A percentile compares a stretch with the other conserved stretches of the same genome.
Conservation (phyloP, 208 protist species). For the Giardia muris region DNA sequence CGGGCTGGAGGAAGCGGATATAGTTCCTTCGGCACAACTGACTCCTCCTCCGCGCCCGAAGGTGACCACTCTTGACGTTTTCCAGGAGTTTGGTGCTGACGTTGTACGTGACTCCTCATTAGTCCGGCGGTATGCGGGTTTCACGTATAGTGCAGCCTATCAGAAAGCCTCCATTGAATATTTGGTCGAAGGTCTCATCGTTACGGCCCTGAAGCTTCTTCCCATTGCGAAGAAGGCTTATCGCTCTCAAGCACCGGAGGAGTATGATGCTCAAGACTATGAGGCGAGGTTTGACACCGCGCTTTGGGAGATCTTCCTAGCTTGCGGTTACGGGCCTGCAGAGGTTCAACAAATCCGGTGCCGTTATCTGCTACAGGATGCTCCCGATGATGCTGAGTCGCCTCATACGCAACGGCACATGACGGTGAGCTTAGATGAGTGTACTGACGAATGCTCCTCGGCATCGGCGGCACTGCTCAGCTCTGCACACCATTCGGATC, state of each 20-base stretch:
- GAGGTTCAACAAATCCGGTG: not conserved
- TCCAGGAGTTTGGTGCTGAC: not conserved
- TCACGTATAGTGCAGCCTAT: not conserved
- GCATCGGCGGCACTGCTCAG: not conserved
- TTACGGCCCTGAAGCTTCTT: not conserved
- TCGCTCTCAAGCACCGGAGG: not conserved
- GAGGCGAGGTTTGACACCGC: not conserved
- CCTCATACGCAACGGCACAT: not conserved
- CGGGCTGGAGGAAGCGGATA: not conserved
- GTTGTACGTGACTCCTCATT: not conserved
- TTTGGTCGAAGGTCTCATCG: not conserved
- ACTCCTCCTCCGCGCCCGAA: not conserved
- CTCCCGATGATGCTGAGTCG: not conserved
- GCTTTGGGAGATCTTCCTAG: not conserved
- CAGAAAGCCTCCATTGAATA: not conserved
- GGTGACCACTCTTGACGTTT: not conserved
- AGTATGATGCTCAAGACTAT: not conserved
- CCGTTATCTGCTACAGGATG: not conserved
- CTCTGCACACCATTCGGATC: no score
- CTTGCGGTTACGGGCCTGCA: not conserved
- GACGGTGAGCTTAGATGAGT: not conserved
- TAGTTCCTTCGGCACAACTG: not conserved
- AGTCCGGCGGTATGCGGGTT: not conserved
- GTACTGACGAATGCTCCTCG: not conserved
- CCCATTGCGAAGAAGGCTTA: not conserved